phyloP scores from a whole-genome alignment of 1,284 basidiomycete species.

The Moesziomyces globuligerus region DNA sequence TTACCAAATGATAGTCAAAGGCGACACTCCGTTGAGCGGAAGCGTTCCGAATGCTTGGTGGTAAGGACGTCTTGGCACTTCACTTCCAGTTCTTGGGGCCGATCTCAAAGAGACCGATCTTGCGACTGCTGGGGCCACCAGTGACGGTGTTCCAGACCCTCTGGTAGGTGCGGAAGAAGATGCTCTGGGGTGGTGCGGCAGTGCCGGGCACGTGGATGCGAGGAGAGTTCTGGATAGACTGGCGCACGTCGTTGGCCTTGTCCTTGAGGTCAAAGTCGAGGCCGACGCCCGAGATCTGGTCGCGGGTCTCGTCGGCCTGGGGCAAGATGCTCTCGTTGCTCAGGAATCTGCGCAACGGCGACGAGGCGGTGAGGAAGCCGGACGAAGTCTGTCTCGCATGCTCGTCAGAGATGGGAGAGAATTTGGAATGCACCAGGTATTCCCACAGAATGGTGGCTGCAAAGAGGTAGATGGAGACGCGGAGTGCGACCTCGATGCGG shows the following conservation, averaged over 20 bases:
- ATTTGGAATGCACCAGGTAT: conserved; percentile 44
- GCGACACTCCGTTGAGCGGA: neutral
- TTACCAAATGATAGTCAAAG: too few species aligned
- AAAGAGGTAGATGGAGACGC: conserved; percentile 26
- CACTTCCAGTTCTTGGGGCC: conserved; percentile 28
- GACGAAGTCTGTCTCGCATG: conserved; percentile 20
- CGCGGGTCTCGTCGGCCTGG: conserved; percentile 7
- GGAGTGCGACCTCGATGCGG: conserved; percentile 35
- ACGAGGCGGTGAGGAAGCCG: conserved; percentile 32
- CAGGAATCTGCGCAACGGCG: conserved; percentile 25
- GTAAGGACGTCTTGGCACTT: neutral
- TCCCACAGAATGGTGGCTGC: conserved; percentile 34
- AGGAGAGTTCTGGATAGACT: conserved; percentile 17
- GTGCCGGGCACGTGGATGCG: conserved; percentile 20
- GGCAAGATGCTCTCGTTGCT: conserved; percentile 45
- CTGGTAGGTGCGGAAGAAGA: conserved; percentile 25
- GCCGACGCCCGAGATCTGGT: conserved; percentile 18
- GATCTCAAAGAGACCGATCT: conserved; percentile 30
- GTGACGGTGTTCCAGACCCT: conserved; percentile 17
- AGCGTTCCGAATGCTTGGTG: neutral
- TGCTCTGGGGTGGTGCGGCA: conserved; percentile 17
- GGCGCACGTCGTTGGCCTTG: conserved; percentile 2
- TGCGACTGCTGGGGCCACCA: conserved; percentile 14
- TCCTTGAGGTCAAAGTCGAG: conserved; percentile 20
- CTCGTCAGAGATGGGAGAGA: conserved; percentile 30